These are phyloP conservation scores for Boechera retrofracta DNA, from an alignment of 345 rosid genomes.

Conservation along the genomic window DNA sequence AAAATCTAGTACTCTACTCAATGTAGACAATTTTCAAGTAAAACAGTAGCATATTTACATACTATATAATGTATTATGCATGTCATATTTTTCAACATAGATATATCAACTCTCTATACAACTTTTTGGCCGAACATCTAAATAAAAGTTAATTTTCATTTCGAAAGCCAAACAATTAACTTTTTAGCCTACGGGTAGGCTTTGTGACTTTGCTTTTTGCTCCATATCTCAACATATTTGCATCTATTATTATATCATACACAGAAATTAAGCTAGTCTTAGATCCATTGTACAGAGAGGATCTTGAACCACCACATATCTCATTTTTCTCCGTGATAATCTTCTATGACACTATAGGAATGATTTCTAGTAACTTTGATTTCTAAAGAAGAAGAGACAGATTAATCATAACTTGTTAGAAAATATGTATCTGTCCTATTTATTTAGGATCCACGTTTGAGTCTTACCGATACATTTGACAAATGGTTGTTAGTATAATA, in stretches of 20 bases:
- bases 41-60: background rate
- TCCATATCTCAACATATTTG: slow-evolving; percentile 5
- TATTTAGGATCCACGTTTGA: background rate
- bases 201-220: slow-evolving; percentile 22
- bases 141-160: background rate
- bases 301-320: background rate
- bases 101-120: slow-evolving; percentile 1
- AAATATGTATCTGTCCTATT: background rate
- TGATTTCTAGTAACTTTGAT: background rate
- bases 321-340: background rate
- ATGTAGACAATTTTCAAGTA: background rate
- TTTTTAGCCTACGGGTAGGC: slow-evolving; percentile 4
- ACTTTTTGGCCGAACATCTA: background rate
- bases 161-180: background rate
- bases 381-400: background rate
- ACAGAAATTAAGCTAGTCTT: background rate
- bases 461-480: background rate
- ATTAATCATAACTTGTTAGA: background rate
- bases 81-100: background rate
- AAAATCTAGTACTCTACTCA: background rate
- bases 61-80: background rate
- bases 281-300: background rate
- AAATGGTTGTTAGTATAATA: background rate
- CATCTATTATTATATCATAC: background rate
- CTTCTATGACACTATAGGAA: background rate